These are phyloP conservation scores for Pseudopithomyces chartarum DNA, from an alignment of 2,329 filamentous ascomycete genomes.

Conservation along the genomic window DNA sequence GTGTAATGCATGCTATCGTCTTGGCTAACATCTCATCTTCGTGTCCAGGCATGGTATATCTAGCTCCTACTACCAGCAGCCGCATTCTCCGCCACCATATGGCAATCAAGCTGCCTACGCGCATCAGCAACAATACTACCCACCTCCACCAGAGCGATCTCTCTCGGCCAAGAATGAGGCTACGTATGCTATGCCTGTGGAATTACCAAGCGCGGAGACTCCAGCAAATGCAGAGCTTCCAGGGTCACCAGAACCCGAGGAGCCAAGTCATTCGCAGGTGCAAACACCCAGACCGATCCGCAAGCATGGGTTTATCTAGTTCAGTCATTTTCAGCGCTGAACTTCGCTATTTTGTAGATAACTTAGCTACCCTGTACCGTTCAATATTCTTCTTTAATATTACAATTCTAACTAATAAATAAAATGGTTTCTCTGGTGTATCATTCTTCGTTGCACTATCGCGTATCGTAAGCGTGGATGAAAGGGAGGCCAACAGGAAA, in stretches of 20 bases:
- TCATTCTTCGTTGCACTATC: too few species aligned
- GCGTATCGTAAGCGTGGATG: too few species aligned
- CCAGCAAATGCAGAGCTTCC: constrained; percentile 9
- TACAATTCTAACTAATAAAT: too few species aligned
- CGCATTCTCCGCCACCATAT: constrained; percentile 3
- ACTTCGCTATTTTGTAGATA: too few species aligned
- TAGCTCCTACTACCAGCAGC: constrained; percentile 1
- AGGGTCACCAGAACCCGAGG: background rate
- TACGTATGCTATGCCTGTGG: background rate
- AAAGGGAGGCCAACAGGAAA: too few species aligned
- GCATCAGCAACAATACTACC: constrained; percentile 13
- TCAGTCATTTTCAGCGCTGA: background rate
- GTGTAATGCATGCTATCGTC: too few species aligned
- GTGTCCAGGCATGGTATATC: background rate
- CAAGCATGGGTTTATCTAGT: background rate
- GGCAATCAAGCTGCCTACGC: background rate
- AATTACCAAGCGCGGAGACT: constrained; percentile 7
- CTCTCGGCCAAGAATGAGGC: background rate
- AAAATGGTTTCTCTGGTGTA: too few species aligned
- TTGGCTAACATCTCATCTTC: too few species aligned
- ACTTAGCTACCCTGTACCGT: too few species aligned
- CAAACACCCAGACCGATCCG: constrained; percentile 2
- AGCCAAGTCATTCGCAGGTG: constrained; percentile 3
- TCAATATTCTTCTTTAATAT: too few species aligned
- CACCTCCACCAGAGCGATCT: constrained; percentile 1